These are phyloP conservation scores for Solanum ossicruentum DNA, from an alignment of 257 asterid genomes.

Conservation along the genomic window DNA sequence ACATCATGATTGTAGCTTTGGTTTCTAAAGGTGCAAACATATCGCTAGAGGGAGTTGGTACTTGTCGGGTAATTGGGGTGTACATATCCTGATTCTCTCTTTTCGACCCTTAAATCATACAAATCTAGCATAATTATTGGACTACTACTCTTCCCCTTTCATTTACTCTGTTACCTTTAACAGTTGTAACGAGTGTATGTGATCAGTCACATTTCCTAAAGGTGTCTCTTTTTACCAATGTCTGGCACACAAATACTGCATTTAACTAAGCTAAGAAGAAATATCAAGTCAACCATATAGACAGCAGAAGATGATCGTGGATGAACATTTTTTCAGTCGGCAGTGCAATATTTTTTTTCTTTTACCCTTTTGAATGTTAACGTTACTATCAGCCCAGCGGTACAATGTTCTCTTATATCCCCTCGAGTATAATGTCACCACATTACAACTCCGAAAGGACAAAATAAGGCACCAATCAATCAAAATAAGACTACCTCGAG, in stretches of 20 bases:
- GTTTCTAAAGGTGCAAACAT: neutral
- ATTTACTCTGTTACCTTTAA: neutral
- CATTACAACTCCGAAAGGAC: neutral
- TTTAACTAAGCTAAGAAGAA: neutral
- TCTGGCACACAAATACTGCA: neutral
- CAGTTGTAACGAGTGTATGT: neutral
- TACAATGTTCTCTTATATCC: neutral
- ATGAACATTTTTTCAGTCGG: neutral
- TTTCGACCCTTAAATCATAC: neutral
- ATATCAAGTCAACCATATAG: neutral
- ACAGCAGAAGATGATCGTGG: neutral
- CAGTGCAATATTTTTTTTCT: no score
- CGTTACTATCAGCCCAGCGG: no score
- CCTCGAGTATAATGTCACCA: neutral
- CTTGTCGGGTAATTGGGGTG: neutral
- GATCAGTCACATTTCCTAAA: neutral
- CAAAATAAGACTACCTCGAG: constrained; percentile 39
- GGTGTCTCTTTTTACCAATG: neutral
- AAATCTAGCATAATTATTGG: neutral
- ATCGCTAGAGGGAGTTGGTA: neutral
- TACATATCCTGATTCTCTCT: neutral
- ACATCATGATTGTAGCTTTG: neutral
- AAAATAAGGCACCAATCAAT: neutral
- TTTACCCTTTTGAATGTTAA: neutral
- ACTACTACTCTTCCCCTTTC: neutral